Evolutionary conservation across 495 filamentous ascomycete species (phyloP).

Genomic region (Wilcoxina mikolae): DNA sequence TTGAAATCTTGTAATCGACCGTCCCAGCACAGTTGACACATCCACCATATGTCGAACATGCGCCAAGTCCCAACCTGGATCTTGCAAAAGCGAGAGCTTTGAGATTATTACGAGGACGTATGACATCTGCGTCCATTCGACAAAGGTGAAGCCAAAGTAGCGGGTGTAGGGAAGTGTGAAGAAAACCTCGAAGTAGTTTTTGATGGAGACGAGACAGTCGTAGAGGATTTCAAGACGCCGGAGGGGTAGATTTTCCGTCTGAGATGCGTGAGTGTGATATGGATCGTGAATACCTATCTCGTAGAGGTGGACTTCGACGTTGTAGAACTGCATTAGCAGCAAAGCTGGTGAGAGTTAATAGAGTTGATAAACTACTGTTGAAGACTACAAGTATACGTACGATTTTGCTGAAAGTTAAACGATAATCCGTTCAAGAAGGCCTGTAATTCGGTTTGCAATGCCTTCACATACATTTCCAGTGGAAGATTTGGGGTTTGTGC

Average conservation of each 20-base stretch:
- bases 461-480: background rate
- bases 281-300: background rate
- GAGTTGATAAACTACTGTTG: no score
- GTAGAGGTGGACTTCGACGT: background rate
- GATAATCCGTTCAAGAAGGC: background rate
- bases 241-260: background rate
- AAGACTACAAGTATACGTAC: no score
- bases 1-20: background rate
- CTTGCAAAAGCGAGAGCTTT: background rate
- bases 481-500: no score
- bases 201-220: background rate
- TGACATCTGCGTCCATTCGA: background rate
- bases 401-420: no score
- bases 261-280: no score
- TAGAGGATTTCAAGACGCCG: background rate
- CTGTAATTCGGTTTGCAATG: background rate
- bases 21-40: background rate
- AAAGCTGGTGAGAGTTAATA: background rate
- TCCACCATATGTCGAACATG: background rate
- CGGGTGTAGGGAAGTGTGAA: background rate
- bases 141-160: background rate
- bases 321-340: background rate
- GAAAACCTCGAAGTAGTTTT: background rate
- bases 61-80: background rate
- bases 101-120: background rate